Evolutionary conservation across 2,329 filamentous ascomycete genomes (phyloP).

Genomic region (Hymenotorrendiella dingleyae): DNA sequence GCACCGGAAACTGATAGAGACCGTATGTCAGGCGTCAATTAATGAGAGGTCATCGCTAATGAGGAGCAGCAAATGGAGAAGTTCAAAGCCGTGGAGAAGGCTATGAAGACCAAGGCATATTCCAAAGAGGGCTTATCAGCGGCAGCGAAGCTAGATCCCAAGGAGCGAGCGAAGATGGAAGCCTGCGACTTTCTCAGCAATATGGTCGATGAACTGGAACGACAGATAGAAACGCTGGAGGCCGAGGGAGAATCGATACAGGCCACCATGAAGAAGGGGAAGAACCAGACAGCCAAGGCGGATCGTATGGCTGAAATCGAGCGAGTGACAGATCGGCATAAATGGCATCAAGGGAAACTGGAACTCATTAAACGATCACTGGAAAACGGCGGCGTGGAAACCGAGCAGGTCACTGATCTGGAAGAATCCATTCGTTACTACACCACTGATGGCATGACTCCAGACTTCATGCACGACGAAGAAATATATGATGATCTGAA

Average conservation of each 20-base stretch:
- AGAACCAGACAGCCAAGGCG: slow-evolving; percentile 75
- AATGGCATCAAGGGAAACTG: slow-evolving; percentile 91
- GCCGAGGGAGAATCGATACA: slow-evolving; percentile 84
- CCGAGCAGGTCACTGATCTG: slow-evolving; percentile 78
- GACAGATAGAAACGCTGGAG: slow-evolving; percentile 88
- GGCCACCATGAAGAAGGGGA: slow-evolving; percentile 89
- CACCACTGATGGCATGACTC: slow-evolving; percentile 79
- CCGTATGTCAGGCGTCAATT: slow-evolving; percentile 48
- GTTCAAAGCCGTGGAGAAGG: slow-evolving; percentile 99
- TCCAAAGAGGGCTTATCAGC: slow-evolving; percentile 95
- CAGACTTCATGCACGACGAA: slow-evolving; percentile 92
- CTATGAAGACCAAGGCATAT: slow-evolving; percentile 99
- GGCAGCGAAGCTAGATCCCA: slow-evolving; percentile 90
- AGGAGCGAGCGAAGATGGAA: slow-evolving; percentile 90
- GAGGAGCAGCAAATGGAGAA: slow-evolving; percentile 87
- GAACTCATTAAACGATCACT: slow-evolving; percentile 85
- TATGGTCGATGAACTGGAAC: slow-evolving; percentile 88
- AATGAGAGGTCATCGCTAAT: slow-evolving; percentile 22
- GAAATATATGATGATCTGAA: slow-evolving; percentile 92
- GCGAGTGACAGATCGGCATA: slow-evolving; percentile 79
- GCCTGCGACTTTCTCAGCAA: slow-evolving; percentile 76
- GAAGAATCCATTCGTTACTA: slow-evolving; percentile 95
- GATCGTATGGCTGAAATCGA: slow-evolving; percentile 87
- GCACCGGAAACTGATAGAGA: slow-evolving; percentile 93
- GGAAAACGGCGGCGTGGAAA: slow-evolving; percentile 87